Evolutionary conservation across 1,284 basidiomycete species (phyloP), one percentile per base, ranked within the genome.

Genomic region (Sphaerobolus stellatus): DNA sequence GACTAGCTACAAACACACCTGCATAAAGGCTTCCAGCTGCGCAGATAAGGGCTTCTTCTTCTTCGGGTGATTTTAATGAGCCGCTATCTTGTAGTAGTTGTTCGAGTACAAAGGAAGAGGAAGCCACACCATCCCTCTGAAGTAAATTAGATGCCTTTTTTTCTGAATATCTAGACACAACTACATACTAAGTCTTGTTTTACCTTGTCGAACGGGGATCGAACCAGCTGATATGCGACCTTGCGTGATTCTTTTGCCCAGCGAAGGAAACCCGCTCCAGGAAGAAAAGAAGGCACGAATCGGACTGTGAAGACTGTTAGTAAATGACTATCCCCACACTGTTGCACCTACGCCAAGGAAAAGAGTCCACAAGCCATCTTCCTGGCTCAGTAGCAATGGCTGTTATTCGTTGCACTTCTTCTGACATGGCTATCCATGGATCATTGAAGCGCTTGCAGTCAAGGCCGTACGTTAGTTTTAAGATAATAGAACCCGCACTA

Each of bases 321-420:
- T 38, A 7, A 38, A 38, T n/a, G 36, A 38, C 4, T 4, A 7
- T n/a, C n/a, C n/a, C n/a, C n/a, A n/a, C n/a, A n/a, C n/a, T n/a
- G 7, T 38, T 16, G 4, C 22, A 16, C 36, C 22, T 38, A 38
- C 36, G 7, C 36, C 36, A 38, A 54, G 58, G 57, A 40, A 59
- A 59, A 2, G 53, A 58, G 41, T 59, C 58, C 16, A 58, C 57
- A 31, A 59, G 53, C 58, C 57, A 59, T 14, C 57, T 24, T 20
- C 58, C 58, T 4, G 57, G 57, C 31, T 56, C 13, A 5, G 50
- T 22, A 11, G 57, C 58, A 22, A 38, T 41, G 4, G 53, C 53
- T 5, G 57, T 58, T 27, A 58, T 52, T 18, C 27, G 30, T 9
- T 48, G 38, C 14, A 58, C 36, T 27, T 56, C 49, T 18, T 59